Base-by-base conservation (phyloP, 345 rosid species). In the Dimocarpus longan region DNA sequence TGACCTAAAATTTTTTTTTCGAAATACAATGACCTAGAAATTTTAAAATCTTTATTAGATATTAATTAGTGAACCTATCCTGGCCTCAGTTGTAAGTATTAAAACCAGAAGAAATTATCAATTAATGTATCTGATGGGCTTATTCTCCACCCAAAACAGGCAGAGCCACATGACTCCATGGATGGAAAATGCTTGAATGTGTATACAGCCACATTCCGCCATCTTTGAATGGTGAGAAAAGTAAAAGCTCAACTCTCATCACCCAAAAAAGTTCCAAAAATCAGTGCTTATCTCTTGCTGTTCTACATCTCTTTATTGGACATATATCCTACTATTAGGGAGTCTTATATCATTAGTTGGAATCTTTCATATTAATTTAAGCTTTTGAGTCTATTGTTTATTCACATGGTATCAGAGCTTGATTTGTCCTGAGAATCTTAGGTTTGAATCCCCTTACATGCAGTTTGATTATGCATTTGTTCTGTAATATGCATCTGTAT, bases 71-170 rank as follows among this genome's bases (percentile, higher is more conserved):
- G 21, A 48, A 19, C 28, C 54, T 59, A 42, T 57, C 37, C 68
- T 21, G 57, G 73, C 39, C 56, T 21, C 74, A 15, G 22, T 66
- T 50, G 37, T 50, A 21, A 48, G 10, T 15, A 42, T 32, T 40
- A n/a, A 21, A 43, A 50, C 71, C 24, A 50, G 13, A 40, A 78
- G 28, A 42, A 70, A 62, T n/a, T 15, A 56, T 66, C 48, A 65
- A 65, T 32, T 60, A 60, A 62, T 43, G 37, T 74, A 73, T 0
- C 8, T 6, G 26, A 13, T 39, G 12, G 46, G 56, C 37, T 57
- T 73, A 42, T 39, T 26, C 18, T 6, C 68, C 68, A 48, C 76
- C 11, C 11, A 21, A 60, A 42, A 60, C 2, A 70, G 71, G 60
- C 42, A 48, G 21, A 48, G 40, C 60, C 60, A 26, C 11, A 48